Evolutionary conservation across 139 green algal species (phyloP).

Genomic region (Bryopsis sp.): DNA sequence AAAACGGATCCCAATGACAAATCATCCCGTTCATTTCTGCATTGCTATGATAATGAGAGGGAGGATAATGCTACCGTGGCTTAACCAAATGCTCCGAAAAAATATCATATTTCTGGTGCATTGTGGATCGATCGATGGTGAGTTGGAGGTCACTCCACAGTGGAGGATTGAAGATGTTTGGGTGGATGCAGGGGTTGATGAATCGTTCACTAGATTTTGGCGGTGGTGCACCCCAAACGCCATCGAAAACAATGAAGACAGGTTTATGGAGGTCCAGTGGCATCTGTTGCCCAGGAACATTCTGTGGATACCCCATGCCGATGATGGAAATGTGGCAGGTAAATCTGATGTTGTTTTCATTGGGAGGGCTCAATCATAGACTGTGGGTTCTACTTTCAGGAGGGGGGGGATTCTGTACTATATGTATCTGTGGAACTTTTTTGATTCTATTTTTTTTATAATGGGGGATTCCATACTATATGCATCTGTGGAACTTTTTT

Average conservation of each 20-base stretch:
- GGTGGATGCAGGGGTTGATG: background rate
- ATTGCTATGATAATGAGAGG: no score
- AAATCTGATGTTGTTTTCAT: background rate
- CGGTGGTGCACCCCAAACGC: background rate
- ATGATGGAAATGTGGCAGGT: constrained; percentile 12
- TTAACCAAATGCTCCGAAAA: background rate
- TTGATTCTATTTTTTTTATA: constrained; percentile 7
- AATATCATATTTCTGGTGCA: background rate
- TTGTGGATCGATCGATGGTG: background rate
- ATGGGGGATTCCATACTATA: background rate
- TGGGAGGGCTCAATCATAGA: background rate
- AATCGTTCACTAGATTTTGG: constrained; percentile 1
- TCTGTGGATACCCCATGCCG: constrained; percentile 17
- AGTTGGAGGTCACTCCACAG: background rate
- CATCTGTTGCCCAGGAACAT: background rate
- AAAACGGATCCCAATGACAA: background rate
- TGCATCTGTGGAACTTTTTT: constrained; percentile 7
- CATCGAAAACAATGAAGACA: background rate
- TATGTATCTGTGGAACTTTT: constrained; percentile 6
- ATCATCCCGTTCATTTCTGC: background rate
- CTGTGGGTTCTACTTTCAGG: constrained; percentile 2
- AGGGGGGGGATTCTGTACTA: background rate
- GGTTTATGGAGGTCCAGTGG: constrained; percentile 5
- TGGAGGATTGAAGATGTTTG: background rate
- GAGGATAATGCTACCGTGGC: no score